Base-by-base conservation (phyloP, 2,329 filamentous ascomycete species). In the Monilinia fructicola region DNA sequence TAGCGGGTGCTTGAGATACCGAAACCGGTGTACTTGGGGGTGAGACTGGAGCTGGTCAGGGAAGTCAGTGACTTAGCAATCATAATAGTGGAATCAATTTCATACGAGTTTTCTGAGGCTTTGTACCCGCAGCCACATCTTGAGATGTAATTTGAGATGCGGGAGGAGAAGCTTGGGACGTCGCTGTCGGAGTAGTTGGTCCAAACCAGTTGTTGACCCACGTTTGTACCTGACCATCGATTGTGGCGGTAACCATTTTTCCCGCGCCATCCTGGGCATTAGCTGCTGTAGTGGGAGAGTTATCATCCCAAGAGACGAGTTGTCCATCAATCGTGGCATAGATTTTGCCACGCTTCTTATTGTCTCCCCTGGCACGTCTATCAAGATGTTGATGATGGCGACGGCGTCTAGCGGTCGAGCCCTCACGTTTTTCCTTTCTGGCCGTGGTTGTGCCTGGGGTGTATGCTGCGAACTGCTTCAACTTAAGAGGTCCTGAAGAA, bases 391-490 rank as follows among this genome's bases (percentile, higher is more conserved):
- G 76, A 60, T 78, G 65, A 50, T 58, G 14, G 52, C 42, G 53
- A 26, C 53, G 59, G 1, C 59, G 60, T 26, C 53, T 77, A 35
- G 69, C 64, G 71, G 77, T 77, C 53, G 73, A 67, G 52, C 71
- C 68, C 1, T 76, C 73, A 21, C 79, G 78, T 75, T 82, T 68
- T 72, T 76, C 50, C 73, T 73, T 56, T 65, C 54, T 31, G 66
- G 68, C 23, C 68, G 68, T 40, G 40, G 54, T 7, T 31, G 69
- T 69, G 28, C 79, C 79, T n/a, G 85, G 82, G 55, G 81, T 83
- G 77, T 92, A 93, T 65, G 87, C 87, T 14, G 89, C 90, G 65
- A 92, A 81, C 71, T 90, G 83, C 74, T 86, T 86, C 42, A 93
- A 75, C 50, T 84, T 78, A 71, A 91, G 76, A 1, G 90, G 90